These are phyloP conservation scores for Houttuynia cordata DNA, from an alignment of 164 flowering plant genomes.

Conservation along the genomic window DNA sequence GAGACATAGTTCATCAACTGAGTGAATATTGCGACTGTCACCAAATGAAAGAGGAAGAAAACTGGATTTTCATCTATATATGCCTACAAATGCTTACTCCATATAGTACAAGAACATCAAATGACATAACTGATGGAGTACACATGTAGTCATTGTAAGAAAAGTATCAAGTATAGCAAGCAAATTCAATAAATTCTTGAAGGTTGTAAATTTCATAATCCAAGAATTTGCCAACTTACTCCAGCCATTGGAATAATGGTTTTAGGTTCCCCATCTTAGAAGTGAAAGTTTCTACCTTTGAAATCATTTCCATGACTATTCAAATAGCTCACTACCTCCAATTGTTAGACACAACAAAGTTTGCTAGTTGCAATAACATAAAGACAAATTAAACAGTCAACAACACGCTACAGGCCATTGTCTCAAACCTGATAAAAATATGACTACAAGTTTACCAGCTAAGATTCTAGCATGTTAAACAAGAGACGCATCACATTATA, in stretches of 20 bases:
- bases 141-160: too few species aligned
- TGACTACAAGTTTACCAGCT: too few species aligned
- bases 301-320: conserved; percentile 66
- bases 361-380: neutral
- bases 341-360: conserved; percentile 6
- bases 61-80: too few species aligned
- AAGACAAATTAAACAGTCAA: neutral
- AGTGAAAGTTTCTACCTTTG: conserved; percentile 78
- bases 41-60: conserved; percentile 21
- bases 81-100: too few species aligned
- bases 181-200: neutral
- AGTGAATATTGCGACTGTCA: conserved; percentile 77
- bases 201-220: neutral
- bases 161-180: too few species aligned
- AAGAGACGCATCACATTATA: too few species aligned
- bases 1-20: conserved; percentile 74
- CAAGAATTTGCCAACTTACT: conserved; percentile 33
- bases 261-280: conserved; percentile 77
- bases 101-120: too few species aligned
- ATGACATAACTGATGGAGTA: too few species aligned
- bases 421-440: too few species aligned
- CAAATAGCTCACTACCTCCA: conserved; percentile 85
- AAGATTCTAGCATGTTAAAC: too few species aligned
- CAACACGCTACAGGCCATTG: too few species aligned
- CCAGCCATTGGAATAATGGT: conserved; percentile 66